phyloP scores from a whole-genome alignment of 106 monocot species.

The Acorus calamus region DNA sequence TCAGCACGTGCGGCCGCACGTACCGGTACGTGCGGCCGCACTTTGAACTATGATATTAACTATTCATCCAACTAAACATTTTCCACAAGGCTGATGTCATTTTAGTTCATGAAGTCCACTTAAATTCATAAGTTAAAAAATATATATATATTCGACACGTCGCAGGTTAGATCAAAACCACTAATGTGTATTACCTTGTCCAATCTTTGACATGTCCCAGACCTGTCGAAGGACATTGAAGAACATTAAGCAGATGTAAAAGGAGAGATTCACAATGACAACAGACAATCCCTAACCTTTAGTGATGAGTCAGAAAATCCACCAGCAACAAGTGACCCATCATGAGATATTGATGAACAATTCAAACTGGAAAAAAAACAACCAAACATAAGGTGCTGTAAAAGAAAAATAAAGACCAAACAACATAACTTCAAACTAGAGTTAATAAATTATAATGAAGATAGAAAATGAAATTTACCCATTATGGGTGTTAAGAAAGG shows the following conservation, averaged over 20 bases:
- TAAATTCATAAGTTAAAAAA: too few relatives aligned
- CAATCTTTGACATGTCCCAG: constrained; percentile 95
- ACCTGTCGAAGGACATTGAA: constrained; percentile 39
- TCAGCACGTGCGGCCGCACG: too few relatives aligned
- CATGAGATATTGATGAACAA: constrained; percentile 79
- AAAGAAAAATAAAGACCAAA: background rate
- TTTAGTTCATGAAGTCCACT: too few relatives aligned
- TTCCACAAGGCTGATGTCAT: too few relatives aligned
- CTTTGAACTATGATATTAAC: too few relatives aligned
- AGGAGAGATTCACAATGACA: background rate
- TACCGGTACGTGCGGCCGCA: too few relatives aligned
- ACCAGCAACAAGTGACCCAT: constrained; percentile 90
- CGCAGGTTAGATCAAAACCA: background rate
- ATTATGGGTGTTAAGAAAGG: constrained; percentile 86
- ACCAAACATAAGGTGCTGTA: background rate
- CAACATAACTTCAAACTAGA: background rate
- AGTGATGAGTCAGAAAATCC: constrained; percentile 97
- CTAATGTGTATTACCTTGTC: constrained; percentile 48
- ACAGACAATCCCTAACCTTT: constrained; percentile 39
- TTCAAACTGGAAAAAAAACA: constrained; percentile 51
- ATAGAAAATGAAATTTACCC: constrained; percentile 29
- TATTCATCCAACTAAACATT: too few relatives aligned
- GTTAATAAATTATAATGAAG: too few relatives aligned
- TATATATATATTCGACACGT: too few relatives aligned
- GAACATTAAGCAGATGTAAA: background rate